Evolutionary conservation across 2,329 filamentous ascomycete species (phyloP), one percentile per base, ranked within the genome.

Genomic region (Hypomyces perniciosus): DNA sequence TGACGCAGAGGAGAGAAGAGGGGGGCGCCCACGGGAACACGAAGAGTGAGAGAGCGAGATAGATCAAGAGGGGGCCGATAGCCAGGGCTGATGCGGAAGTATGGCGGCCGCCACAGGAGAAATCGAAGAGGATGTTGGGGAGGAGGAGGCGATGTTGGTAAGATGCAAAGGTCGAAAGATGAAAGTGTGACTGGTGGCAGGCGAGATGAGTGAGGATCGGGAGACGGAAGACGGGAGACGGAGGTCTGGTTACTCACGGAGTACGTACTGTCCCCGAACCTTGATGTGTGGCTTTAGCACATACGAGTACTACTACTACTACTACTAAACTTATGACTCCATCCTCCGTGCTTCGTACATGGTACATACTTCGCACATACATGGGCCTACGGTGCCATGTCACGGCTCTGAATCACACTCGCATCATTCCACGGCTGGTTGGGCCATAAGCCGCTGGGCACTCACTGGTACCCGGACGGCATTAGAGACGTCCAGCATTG

Each of bases 121-220:
- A 39, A 20, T 33, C 40, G 70, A 53, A 4, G 68, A 69, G 3
- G 62, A 60, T 56, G 67, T 68, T 42, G 69, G 13, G 48, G n/a
- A 34, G 28, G 33, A 37, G 30, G 43, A 46, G 38, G 37, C 28
- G 44, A 42, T 30, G 37, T 50, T 8, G 39, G 39, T 8, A 26
- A 28, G 13, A 27, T 6, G 6, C 38, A 37, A 31, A 52, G 45
- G 50, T 46, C 45, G 39, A 48, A 44, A 43, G 45, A 52, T 37
- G 50, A 38, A 43, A 52, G 50, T 52, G 50, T 52, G 50, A 48
- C 50, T 38, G 45, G n/a, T 26, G 45, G 35, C 8, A 47, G 44
- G 43, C 31, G 43, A 47, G 46, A 53, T 35, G 51, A 53, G 46
- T 33, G 37, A 38, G 45, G 31, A 31, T 28, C 10, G 27, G 44